Conservation (phyloP, 1,284 basidiomycete species). For the Dichomitus squalens region DNA sequence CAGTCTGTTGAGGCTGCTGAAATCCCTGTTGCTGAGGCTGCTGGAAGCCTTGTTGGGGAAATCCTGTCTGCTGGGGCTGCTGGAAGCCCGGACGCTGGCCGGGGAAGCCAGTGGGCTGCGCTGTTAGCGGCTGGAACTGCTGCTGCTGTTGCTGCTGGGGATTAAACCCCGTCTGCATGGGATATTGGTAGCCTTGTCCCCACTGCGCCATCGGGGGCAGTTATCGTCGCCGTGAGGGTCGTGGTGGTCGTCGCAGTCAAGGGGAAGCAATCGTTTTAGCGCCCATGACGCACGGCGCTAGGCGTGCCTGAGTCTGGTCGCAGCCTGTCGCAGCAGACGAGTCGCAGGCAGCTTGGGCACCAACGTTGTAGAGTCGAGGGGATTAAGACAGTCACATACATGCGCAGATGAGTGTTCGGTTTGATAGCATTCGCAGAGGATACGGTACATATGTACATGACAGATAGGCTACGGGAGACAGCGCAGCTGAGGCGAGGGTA, state of each 20-base stretch:
- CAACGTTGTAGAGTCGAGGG: no score
- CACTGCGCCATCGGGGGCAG: conserved; percentile 54
- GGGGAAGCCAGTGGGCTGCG: conserved; percentile 43
- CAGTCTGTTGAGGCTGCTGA: conserved; percentile 47
- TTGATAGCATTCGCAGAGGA: no score
- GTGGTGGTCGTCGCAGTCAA: conserved; percentile 1
- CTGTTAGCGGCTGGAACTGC: conserved; percentile 42
- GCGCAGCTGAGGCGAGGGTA: no score
- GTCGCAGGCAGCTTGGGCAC: no score
- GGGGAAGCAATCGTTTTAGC: neutral
- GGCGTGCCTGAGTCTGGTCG: no score
- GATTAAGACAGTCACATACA: no score
- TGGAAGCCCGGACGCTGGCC: conserved; percentile 37
- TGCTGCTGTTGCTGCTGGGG: conserved; percentile 44
- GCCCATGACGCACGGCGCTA: conserved; percentile 5
- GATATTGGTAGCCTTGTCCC: conserved; percentile 63
- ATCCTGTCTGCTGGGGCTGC: conserved; percentile 43
- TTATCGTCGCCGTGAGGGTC: conserved; percentile 17
- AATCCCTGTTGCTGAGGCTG: conserved; percentile 34
- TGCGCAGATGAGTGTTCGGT: no score
- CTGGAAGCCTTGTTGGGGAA: conserved; percentile 37
- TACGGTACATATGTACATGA: no score
- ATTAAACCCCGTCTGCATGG: conserved; percentile 62
- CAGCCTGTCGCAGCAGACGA: no score
- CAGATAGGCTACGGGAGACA: no score